Evolutionary conservation across 345 rosid genomes (phyloP).

Genomic region (Eucalyptus marginata): DNA sequence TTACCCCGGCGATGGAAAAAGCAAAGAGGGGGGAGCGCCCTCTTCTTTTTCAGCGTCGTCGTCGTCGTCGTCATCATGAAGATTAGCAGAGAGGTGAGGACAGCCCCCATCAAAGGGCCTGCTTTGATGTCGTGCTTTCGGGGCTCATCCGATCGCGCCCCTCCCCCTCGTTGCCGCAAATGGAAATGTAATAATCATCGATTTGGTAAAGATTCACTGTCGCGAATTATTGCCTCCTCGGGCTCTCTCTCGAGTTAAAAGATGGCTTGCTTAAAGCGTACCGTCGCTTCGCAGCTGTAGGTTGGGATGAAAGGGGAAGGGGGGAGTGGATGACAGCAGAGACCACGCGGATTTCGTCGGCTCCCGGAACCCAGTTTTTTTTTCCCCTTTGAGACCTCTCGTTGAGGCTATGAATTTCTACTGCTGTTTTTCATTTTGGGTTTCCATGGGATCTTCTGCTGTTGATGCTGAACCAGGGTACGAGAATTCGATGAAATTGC

Average conservation of each 20-base stretch:
- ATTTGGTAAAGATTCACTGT: not conserved
- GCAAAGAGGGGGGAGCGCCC: not conserved
- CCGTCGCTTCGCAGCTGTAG: not conserved
- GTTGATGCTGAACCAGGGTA: not conserved
- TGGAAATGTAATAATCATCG: not conserved
- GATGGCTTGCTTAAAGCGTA: not conserved
- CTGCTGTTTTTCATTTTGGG: not conserved
- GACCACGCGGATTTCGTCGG: not conserved
- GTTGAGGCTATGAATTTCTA: not conserved
- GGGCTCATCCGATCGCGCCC: not conserved
- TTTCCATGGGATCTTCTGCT: not conserved
- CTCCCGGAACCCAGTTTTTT: not conserved
- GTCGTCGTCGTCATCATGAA: not conserved
- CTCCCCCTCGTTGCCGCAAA: not conserved
- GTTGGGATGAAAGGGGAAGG: not conserved
- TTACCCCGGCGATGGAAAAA: not conserved
- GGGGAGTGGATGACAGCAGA: not conserved
- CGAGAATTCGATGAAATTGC: not conserved
- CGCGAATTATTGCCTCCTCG: not conserved
- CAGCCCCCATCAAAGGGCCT: not conserved
- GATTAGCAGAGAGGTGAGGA: not conserved
- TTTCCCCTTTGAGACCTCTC: not conserved
- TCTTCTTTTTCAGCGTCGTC: not conserved
- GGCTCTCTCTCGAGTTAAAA: not conserved
- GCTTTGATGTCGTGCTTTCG: not conserved